Conservation (phyloP, 768 basidiomycete genomes). For the Trametes villosa region DNA sequence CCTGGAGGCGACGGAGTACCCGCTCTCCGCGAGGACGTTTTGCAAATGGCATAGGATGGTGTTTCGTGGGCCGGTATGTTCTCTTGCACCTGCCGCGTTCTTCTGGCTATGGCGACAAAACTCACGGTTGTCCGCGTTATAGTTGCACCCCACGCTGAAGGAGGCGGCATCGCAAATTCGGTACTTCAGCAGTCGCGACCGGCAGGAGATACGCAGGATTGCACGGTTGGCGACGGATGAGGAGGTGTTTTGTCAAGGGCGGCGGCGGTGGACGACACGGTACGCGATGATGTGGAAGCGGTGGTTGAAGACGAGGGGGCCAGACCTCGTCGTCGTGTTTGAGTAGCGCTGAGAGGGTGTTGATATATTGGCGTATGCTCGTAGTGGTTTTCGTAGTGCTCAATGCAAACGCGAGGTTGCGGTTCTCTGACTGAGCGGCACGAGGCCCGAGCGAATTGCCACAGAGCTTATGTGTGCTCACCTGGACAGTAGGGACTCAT, state of each 20-base stretch:
- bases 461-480: too few relatives aligned
- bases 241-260: constrained; percentile 35
- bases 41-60: constrained; percentile 56
- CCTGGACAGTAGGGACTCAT: too few relatives aligned
- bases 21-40: constrained; percentile 40
- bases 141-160: constrained; percentile 42
- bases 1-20: constrained; percentile 29
- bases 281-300: constrained; percentile 44
- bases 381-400: too few relatives aligned
- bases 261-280: constrained; percentile 25
- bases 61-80: constrained; percentile 43
- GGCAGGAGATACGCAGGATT: constrained; percentile 46
- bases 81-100: too few relatives aligned
- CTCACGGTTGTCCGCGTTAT: not conserved
- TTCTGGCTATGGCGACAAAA: not conserved
- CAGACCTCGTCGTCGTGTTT: constrained; percentile 42
- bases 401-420: too few relatives aligned
- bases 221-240: constrained; percentile 44
- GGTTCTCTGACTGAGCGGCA: too few relatives aligned
- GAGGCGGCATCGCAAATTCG: constrained; percentile 41
- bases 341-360: constrained; percentile 19
- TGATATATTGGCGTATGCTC: too few relatives aligned
- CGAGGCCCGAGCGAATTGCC: too few relatives aligned
- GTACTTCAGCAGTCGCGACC: constrained; percentile 43
- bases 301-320: constrained; percentile 43